Base-by-base conservation (phyloP, 306 rosid genomes). In the Casuarina glauca region DNA sequence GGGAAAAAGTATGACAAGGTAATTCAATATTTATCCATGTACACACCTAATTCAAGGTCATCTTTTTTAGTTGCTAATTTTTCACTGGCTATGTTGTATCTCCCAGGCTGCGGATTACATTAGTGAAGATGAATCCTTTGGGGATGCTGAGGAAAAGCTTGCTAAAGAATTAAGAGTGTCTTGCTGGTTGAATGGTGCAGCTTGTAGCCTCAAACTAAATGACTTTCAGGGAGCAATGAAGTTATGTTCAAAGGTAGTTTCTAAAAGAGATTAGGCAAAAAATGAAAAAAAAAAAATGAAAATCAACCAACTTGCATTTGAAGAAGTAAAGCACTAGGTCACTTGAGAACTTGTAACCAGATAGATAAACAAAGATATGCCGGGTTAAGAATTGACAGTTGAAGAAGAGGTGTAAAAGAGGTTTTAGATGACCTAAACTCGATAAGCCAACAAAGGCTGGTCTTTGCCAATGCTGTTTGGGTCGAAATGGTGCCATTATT, bases 121-220 rank as follows among this genome's bases (percentile, higher is more conserved):
- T 75, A 19, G 80, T 75, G 90, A 91, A 70, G 90, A 89, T 54
- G 85, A 81, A 67, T 78, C 85, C 17, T 85, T 82, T 19, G 84
- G 82, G 70, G 86, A 85, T 79, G 78, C 83, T 63, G 90, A 88
- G 75, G 78, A 83, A 74, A 85, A 86, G 83, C 75, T 80, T 69
- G 91, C 82, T 12, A 79, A 80, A 68, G 68, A 78, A 50, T 74
- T 91, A 55, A 86, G 87, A 79, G 74, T 91, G 43, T 83, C 92
- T 2, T 86, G 90, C 83, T 89, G 92, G 94, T 82, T 91, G 88
- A 91, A 91, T 48, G 84, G 89, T 79, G 94, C 91, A 63, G 91
- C 94, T 42, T 91, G 92, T 80, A 78, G 86, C 84, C 91, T 91
- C 78, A 89, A 91, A 84, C 86, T 91, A 76, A 64, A 75, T 70